Evolutionary conservation across 352 stramenopile genomes (phyloP), one percentile per base, ranked within the genome.

Genomic region (Globisporangium abappressorium): DNA sequence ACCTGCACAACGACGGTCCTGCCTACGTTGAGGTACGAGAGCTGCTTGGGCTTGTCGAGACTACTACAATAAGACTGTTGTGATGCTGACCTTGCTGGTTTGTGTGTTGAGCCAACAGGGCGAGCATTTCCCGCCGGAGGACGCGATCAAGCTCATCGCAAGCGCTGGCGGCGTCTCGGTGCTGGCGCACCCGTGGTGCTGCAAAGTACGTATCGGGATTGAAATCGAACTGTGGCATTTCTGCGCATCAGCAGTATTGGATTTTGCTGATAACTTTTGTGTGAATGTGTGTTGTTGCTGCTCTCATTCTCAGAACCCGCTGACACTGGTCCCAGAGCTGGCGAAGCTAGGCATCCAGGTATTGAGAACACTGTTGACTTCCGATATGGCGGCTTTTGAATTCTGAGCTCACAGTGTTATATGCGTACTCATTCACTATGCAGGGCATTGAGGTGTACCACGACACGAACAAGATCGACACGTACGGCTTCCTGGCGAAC

Each of bases 111-210:
- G 46, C 5, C 11, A 9, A 56, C 46, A 94, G 83, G 87, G 87
- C 51, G 80, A 91, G 33, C 80, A 93, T 54, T 95, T 94, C 56
- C 87, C 87, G 8, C 87, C 87, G n/a, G 81, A 93, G 71, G 82
- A 94, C 64, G 87, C 87, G 3, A 93, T 95, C 69, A 91, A 92
- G 61, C 78, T 95, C 53, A 95, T 95, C 63, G 84, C 88, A 18
- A 89, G 83, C 34, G 82, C 84, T 20, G 87, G 87, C 12, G 87
- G 87, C 2, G 76, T 95, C 14, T 95, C 87, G 0, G 82, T 95
- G 59, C 76, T 95, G n/a, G 87, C 87, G 0, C 87, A 95, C 59
- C 87, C 87, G 22, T 95, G 87, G 87, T 94, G 85, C 62, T 95
- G 84, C 68, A 95, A 94, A 67, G 83, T 90, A 66, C 4, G 62